A percentile compares a stretch with the other conserved stretches of the same genome.
Evolutionary conservation across 371 early-diverging fungal species (phyloP).

Genomic region (Apophysomyces sp.): DNA sequence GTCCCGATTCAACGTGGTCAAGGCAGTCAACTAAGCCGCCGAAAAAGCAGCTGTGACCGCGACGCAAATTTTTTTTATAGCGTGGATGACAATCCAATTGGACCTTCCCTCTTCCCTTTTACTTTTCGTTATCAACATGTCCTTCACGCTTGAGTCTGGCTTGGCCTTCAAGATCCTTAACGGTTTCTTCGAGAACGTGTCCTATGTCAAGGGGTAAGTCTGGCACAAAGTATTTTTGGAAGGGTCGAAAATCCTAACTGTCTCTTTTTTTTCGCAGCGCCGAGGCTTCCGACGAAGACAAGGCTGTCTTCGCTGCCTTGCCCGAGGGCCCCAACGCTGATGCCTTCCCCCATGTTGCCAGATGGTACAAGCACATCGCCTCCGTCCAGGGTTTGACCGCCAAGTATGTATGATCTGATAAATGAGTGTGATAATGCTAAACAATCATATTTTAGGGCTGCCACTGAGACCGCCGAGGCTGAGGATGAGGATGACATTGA

Average conservation of each 20-base stretch:
- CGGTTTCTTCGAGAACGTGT: constrained; percentile 78
- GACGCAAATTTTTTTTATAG: constrained; percentile 1
- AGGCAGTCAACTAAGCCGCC: background rate
- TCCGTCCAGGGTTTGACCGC: constrained; percentile 58
- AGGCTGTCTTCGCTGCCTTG: constrained; percentile 82
- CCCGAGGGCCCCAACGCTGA: constrained; percentile 75
- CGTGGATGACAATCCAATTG: background rate
- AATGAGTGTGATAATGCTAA: background rate
- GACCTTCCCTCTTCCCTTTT: constrained; percentile 12
- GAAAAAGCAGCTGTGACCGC: background rate
- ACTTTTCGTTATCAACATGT: constrained; percentile 33
- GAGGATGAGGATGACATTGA: constrained; percentile 94
- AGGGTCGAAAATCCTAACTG: background rate
- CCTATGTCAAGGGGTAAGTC: constrained; percentile 77
- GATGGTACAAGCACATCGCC: constrained; percentile 95
- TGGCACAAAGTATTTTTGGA: background rate
- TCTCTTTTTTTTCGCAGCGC: constrained; percentile 43
- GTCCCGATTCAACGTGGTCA: no score
- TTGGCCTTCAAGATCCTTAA: constrained; percentile 66
- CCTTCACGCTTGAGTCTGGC: constrained; percentile 64
- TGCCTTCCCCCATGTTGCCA: constrained; percentile 85
- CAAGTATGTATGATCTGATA: constrained; percentile 39
- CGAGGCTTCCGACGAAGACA: constrained; percentile 82
- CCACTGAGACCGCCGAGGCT: constrained; percentile 57
- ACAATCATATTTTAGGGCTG: constrained; percentile 33